These are phyloP conservation scores for Marasmius tenuissimus DNA, from an alignment of 1,284 basidiomycete genomes.

Conservation along the genomic window DNA sequence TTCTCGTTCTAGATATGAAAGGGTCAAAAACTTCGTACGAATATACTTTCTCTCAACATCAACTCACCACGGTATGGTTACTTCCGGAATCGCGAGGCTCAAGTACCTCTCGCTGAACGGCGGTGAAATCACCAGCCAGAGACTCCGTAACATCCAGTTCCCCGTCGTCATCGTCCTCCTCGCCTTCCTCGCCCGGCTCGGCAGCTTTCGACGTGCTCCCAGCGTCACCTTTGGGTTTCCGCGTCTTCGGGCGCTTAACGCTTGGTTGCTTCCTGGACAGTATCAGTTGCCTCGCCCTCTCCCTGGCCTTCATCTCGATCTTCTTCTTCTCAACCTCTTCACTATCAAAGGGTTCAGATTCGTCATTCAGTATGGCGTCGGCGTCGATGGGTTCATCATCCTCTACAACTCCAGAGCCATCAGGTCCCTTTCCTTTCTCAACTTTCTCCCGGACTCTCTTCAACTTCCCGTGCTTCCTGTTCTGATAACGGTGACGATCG, in stretches of 20 bases:
- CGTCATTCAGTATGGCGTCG: not conserved
- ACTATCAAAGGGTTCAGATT: not conserved
- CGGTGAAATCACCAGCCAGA: conserved; percentile 10
- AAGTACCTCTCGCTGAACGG: conserved; percentile 7
- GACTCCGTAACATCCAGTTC: conserved; percentile 11
- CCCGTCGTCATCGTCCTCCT: not conserved
- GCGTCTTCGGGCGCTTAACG: not conserved
- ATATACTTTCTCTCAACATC: no score
- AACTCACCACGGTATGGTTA: conserved; percentile 16
- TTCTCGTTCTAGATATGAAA: conserved; percentile 2
- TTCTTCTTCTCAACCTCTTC: conserved; percentile 3
- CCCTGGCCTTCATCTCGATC: conserved; percentile 9
- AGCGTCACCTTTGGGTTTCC: not conserved
- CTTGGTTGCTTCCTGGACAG: not conserved
- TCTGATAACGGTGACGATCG: conserved; percentile 54
- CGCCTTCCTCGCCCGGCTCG: not conserved
- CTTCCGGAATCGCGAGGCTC: conserved; percentile 33
- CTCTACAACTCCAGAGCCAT: not conserved
- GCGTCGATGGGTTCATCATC: not conserved
- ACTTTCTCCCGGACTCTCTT: conserved; percentile 50
- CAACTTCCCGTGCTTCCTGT: conserved; percentile 51
- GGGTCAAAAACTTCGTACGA: not conserved
- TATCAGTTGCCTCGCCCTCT: not conserved
- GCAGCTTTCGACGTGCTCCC: not conserved
- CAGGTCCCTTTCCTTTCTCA: conserved; percentile 27